These are phyloP conservation scores for Auxenochlorella pyrenoidosa DNA, from an alignment of 139 green algal species.

Conservation along the genomic window DNA sequence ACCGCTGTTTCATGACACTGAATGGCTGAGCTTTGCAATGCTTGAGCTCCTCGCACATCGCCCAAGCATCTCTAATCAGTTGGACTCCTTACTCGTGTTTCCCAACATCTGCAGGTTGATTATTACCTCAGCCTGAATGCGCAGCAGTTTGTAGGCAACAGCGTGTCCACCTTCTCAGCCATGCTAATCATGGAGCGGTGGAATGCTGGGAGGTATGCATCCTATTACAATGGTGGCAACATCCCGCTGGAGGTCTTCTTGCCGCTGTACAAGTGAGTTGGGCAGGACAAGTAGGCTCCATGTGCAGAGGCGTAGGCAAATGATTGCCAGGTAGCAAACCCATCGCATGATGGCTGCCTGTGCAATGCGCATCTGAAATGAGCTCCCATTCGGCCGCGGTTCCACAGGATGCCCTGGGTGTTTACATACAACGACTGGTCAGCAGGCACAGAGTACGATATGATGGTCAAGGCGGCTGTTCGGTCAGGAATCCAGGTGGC, in stretches of 20 bases:
- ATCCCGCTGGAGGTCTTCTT: slow-evolving; percentile 29
- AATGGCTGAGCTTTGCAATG: no score
- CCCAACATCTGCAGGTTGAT: not conserved
- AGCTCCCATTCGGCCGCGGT: not conserved
- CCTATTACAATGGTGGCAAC: slow-evolving; percentile 33
- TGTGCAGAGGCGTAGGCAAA: no score
- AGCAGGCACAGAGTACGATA: slow-evolving; percentile 20
- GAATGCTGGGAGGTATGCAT: slow-evolving; percentile 4
- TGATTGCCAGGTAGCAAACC: not conserved
- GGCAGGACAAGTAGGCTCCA: not conserved
- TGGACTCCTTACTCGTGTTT: no score
- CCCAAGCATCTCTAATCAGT: no score
- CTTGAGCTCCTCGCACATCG: no score
- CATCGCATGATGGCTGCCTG: not conserved
- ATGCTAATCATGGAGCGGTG: slow-evolving; percentile 30
- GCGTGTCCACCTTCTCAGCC: not conserved
- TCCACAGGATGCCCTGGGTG: slow-evolving; percentile 23
- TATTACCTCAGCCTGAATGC: not conserved
- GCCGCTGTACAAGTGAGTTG: slow-evolving; percentile 8
- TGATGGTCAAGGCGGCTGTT: slow-evolving; percentile 24
- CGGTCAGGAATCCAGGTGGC: slow-evolving; percentile 2
- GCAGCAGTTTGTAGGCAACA: slow-evolving; percentile 26
- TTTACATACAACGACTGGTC: slow-evolving; percentile 38
- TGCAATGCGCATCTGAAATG: not conserved
- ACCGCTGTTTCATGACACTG: no score